Evolutionary conservation across 352 stramenopile species (phyloP).

Genomic region (Globisporangium ultimum): DNA sequence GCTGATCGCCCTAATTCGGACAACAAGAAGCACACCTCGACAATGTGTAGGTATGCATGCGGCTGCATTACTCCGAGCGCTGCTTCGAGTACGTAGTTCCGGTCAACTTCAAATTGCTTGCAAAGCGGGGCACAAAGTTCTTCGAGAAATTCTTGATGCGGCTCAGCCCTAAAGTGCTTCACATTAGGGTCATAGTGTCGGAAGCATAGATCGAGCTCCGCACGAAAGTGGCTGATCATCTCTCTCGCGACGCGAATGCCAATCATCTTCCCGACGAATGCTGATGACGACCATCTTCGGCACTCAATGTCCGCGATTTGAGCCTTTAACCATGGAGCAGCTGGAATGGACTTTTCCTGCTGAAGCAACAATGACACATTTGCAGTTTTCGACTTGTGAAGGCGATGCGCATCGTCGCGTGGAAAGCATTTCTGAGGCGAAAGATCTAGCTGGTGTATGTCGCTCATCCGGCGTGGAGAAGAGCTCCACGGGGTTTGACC

Average conservation of each 20-base stretch:
- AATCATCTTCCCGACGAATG: slow-evolving; percentile 87
- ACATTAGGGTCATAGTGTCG: slow-evolving; percentile 23
- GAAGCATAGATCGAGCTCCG: slow-evolving; percentile 50
- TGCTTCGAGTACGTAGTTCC: slow-evolving; percentile 75
- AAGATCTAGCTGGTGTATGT: slow-evolving; percentile 11
- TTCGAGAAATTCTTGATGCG: slow-evolving; percentile 65
- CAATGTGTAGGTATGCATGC: slow-evolving; percentile 79
- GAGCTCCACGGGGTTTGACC: slow-evolving; percentile 20
- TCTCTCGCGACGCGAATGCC: slow-evolving; percentile 77
- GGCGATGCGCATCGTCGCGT: slow-evolving; percentile 16
- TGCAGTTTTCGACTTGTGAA: slow-evolving; percentile 39
- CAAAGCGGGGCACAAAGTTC: slow-evolving; percentile 73
- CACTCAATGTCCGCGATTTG: slow-evolving; percentile 86
- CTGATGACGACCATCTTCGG: slow-evolving; percentile 77
- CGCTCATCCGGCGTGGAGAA: slow-evolving; percentile 60
- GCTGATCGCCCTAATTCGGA: slow-evolving; percentile 48
- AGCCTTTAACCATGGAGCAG: slow-evolving; percentile 67
- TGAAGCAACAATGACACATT: slow-evolving; percentile 39
- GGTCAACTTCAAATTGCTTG: slow-evolving; percentile 76
- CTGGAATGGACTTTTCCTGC: slow-evolving; percentile 30
- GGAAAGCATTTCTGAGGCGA: neutral
- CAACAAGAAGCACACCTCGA: slow-evolving; percentile 78
- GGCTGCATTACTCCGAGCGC: slow-evolving; percentile 76
- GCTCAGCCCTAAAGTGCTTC: slow-evolving; percentile 21
- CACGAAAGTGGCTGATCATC: slow-evolving; percentile 84